phyloP scores from a whole-genome alignment of 202 grass and related monocot species.

The Brachypodium distachyon region DNA sequence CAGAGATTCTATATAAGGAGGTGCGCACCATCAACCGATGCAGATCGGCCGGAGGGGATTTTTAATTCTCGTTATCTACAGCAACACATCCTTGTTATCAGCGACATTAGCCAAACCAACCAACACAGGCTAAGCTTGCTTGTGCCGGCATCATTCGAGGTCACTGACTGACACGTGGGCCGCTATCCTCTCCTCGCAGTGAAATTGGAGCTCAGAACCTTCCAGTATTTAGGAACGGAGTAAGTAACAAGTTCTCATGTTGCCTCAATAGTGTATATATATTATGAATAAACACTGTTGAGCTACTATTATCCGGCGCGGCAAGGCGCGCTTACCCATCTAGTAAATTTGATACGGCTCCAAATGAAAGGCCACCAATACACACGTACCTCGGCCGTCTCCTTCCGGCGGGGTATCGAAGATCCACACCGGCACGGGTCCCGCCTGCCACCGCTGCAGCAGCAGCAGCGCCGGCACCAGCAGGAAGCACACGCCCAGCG shows the following conservation, averaged over 20 bases:
- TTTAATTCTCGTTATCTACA: too few relatives aligned
- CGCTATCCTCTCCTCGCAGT: background rate
- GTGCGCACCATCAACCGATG: too few relatives aligned
- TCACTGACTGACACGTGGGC: background rate
- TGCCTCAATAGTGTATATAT: too few relatives aligned
- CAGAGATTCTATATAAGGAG: too few relatives aligned
- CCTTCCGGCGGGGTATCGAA: conserved; percentile 5
- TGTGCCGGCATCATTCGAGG: background rate
- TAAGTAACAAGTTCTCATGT: too few relatives aligned
- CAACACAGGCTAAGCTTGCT: background rate
- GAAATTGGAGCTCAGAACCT: background rate
- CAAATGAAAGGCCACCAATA: background rate
- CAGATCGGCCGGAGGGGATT: too few relatives aligned
- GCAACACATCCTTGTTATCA: too few relatives aligned
- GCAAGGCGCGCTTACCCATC: too few relatives aligned
- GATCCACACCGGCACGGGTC: conserved; percentile 19
- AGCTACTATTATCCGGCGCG: too few relatives aligned
- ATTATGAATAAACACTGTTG: too few relatives aligned
- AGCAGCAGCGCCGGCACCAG: conserved; percentile 18
- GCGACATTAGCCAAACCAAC: background rate
- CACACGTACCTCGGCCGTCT: background rate
- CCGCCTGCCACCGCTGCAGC: conserved; percentile 25
- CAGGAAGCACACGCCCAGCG: conserved; percentile 19
- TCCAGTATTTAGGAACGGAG: too few relatives aligned
- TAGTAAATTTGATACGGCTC: too few relatives aligned